phyloP scores from a whole-genome alignment of 75 land plant species.

The Chamaecyparis obtusa region DNA sequence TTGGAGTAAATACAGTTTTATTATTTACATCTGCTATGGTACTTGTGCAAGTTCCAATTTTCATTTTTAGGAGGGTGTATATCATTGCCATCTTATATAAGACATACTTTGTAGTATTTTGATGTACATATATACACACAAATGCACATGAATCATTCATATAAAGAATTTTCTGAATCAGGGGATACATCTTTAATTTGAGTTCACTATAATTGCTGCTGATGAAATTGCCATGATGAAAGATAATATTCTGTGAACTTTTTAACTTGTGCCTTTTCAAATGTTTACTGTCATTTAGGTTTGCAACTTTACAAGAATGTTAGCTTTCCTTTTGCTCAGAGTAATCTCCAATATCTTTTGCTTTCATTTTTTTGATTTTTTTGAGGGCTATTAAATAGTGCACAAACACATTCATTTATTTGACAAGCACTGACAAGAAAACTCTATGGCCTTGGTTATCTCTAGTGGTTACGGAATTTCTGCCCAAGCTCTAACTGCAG shows the following conservation, averaged over 20 bases:
- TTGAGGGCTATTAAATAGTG: background rate
- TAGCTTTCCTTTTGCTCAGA: background rate
- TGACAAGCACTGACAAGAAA: background rate
- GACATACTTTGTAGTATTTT: background rate
- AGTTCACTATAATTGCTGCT: background rate
- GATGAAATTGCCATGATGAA: background rate
- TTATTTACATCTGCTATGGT: background rate
- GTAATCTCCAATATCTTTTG: background rate
- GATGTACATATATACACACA: background rate
- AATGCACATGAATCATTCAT: background rate
- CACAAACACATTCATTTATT: background rate
- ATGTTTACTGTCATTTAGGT: background rate
- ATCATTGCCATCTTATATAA: background rate
- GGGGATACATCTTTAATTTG: background rate
- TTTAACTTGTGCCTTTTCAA: background rate
- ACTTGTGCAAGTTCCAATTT: background rate
- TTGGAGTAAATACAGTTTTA: background rate
- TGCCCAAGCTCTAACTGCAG: constrained; percentile 86
- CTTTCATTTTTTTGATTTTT: background rate
- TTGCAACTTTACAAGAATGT: background rate
- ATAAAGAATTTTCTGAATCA: background rate
- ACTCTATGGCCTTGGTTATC: background rate
- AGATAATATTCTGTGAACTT: background rate
- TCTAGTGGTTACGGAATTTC: constrained; percentile 93
- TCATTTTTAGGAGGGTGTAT: background rate